A percentile compares a stretch with the other conserved stretches of the same genome.
phyloP scores from a whole-genome alignment of 257 asterid genomes.

The Solanum tarijense region DNA sequence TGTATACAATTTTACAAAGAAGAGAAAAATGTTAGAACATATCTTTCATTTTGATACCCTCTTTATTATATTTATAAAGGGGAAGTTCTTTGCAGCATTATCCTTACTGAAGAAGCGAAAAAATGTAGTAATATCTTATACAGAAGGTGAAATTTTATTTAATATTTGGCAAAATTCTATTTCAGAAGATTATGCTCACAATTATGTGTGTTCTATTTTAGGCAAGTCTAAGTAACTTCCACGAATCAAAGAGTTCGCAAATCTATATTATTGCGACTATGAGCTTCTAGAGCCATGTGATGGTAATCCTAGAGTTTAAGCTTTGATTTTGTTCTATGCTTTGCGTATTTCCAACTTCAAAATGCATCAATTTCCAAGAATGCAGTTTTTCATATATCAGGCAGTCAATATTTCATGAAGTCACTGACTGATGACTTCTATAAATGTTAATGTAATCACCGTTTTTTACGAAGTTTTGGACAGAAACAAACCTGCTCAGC shows the following conservation, averaged over 20 bases:
- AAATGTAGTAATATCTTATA: neutral
- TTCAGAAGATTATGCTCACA: neutral
- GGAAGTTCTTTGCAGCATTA: neutral
- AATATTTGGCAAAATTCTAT: neutral
- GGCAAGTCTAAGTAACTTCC: neutral
- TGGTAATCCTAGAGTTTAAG: neutral
- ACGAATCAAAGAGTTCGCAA: neutral
- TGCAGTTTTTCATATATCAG: neutral
- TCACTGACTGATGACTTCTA: neutral
- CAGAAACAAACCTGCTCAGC: slow-evolving; percentile 59
- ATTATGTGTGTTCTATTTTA: neutral
- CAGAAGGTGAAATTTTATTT: neutral
- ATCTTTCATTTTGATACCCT: neutral
- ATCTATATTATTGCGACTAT: neutral
- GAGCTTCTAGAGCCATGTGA: neutral
- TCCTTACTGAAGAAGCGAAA: neutral
- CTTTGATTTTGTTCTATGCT: neutral
- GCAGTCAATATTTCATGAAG: neutral
- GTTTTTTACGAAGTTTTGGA: neutral
- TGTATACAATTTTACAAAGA: slow-evolving; percentile 4
- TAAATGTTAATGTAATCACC: neutral
- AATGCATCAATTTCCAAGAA: neutral
- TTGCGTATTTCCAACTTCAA: neutral
- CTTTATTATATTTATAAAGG: neutral
- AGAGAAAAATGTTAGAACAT: neutral